phyloP scores from a whole-genome alignment of 1,139 yeast species.

The Taiozyma sp. region DNA sequence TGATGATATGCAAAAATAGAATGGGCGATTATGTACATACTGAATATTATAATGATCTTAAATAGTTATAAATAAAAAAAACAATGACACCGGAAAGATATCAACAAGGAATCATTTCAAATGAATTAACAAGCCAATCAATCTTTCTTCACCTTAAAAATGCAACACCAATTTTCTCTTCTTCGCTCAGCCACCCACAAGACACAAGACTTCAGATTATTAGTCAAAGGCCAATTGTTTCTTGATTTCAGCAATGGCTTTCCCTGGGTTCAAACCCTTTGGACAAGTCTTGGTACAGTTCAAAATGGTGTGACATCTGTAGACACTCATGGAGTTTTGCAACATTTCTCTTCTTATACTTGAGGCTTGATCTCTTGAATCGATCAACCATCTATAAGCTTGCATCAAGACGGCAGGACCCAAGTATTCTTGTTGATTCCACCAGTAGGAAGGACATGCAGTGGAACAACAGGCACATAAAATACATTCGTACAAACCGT shows the following conservation, averaged over 20 bases:
- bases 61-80: neutral
- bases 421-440: conserved; percentile 98
- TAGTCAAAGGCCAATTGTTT: conserved; percentile 72
- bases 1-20: too few species aligned
- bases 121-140: neutral
- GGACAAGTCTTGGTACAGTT: conserved; percentile 98
- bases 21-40: neutral
- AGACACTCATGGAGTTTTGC: conserved; percentile 95
- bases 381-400: conserved; percentile 98
- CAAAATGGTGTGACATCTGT: conserved; percentile 99
- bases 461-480: conserved; percentile 99
- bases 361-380: conserved; percentile 92
- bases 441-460: conserved; percentile 99
- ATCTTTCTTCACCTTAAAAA: neutral
- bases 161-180: neutral
- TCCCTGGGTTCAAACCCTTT: conserved; percentile 98
- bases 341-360: conserved; percentile 79
- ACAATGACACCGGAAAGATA: neutral
- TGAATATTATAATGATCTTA: neutral
- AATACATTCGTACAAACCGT: conserved; percentile 96
- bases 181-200: too few species aligned
- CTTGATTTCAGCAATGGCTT: conserved; percentile 96
- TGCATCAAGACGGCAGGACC: conserved; percentile 99
- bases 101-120: neutral
- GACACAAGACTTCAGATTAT: too few species aligned